Percentiles rank a stretch among this genome's conserved stretches.
These are phyloP conservation scores for Perkinsus marinus DNA, from an alignment of 169 alveolate species.

Conservation along the genomic window DNA sequence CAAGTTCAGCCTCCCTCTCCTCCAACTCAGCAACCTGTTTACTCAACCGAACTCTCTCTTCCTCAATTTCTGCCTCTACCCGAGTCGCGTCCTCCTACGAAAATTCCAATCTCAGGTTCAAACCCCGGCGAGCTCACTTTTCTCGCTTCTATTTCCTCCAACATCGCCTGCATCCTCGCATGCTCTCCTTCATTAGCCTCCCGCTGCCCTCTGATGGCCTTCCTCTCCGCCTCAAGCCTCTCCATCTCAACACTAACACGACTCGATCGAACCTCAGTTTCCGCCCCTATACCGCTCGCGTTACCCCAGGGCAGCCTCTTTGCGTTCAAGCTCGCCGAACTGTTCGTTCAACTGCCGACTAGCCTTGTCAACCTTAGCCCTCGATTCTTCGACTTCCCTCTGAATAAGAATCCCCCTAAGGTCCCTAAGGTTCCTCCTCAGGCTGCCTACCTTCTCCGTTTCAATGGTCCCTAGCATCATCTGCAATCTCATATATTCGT, in stretches of 20 bases:
- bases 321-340: no score
- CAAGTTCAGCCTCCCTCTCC: background rate
- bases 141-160: background rate
- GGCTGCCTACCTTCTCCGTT: no score
- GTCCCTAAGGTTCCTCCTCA: background rate
- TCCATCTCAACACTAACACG: background rate
- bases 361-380: background rate
- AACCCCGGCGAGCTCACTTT: background rate
- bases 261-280: background rate
- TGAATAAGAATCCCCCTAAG: background rate
- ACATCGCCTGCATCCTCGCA: background rate
- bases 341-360: no score
- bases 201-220: background rate
- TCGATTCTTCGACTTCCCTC: background rate
- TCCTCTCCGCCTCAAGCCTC: background rate
- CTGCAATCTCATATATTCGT: no score
- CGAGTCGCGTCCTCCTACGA: background rate
- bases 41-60: background rate
- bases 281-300: no score
- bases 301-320: no score
- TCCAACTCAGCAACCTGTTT: background rate
- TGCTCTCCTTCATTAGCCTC: background rate
- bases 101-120: no score
- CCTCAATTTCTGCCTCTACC: background rate
- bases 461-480: no score